phyloP scores from a whole-genome alignment of 164 flowering plant genomes.

The Warburgia ugandensis region DNA sequence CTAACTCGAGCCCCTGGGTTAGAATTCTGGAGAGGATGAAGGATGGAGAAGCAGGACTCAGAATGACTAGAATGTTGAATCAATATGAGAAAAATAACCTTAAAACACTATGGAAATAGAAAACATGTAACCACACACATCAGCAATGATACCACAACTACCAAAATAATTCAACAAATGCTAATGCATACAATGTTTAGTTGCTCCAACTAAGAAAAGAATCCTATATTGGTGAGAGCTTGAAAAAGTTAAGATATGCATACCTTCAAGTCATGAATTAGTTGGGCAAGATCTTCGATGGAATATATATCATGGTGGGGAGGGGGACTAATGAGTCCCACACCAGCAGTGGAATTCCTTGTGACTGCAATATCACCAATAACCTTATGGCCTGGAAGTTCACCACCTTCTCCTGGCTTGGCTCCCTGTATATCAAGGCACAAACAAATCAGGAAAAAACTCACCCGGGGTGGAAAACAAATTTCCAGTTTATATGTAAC shows the following conservation, averaged over 20 bases:
- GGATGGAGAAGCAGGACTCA: slow-evolving; percentile 3
- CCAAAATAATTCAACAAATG: too few species aligned
- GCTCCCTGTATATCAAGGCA: slow-evolving; percentile 71
- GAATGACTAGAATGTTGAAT: too few species aligned
- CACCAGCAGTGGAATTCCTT: slow-evolving; percentile 97
- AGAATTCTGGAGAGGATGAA: slow-evolving; percentile 47
- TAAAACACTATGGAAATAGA: too few species aligned
- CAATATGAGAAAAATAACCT: too few species aligned
- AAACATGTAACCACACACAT: too few species aligned
- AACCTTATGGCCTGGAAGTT: slow-evolving; percentile 99
- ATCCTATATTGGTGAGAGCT: too few species aligned
- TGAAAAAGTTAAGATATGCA: too few species aligned
- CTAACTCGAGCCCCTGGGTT: slow-evolving; percentile 91
- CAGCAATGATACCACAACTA: too few species aligned
- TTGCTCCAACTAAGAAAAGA: too few species aligned
- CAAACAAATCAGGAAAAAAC: slow-evolving; percentile 1
- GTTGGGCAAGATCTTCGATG: slow-evolving; percentile 96
- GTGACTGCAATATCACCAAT: slow-evolving; percentile 97
- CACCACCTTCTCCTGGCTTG: slow-evolving; percentile 99
- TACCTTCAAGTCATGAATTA: slow-evolving; percentile 98
- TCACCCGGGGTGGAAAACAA: slow-evolving; percentile 6
- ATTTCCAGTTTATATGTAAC: slow-evolving; percentile 23
- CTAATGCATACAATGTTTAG: too few species aligned
- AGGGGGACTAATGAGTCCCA: slow-evolving; percentile 98
- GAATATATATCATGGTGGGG: slow-evolving; percentile 99